Evolutionary conservation across 768 basidiomycete genomes (phyloP), one percentile per base, ranked within the genome.

Genomic region (Auricularia cornea): DNA sequence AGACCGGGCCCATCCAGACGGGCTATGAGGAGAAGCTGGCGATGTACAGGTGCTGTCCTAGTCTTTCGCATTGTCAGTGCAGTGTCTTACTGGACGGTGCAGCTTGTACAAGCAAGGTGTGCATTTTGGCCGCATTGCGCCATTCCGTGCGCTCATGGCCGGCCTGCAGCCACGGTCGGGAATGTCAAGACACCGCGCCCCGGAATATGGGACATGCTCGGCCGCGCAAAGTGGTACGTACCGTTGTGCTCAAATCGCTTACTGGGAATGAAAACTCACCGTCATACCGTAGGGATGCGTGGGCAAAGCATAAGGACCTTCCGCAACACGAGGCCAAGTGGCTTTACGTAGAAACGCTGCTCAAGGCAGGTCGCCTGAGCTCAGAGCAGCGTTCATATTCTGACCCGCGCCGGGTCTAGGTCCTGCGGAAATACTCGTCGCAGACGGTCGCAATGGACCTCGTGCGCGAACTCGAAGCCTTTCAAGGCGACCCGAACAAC

Each of bases 91-190:
- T 67, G 51, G 68, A 67, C 48, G 16, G 61, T 59, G 41, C 63
- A 94, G 92, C 74, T 79, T 94, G 69, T 96, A 92, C 75, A 96
- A 96, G 74, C 94, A 97, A 86, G 93, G 93, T 94, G 62, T 65
- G 68, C 40, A 2, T 14, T 54, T 20, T 8, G 35, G 38, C 35
- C 20, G 44, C 12, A 35, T 26, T 2, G 64, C 3, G 44, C 28
- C 26, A 26, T 16, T n/a, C 30, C 29, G 4, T 30, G 26, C 35
- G 54, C 30, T 29, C 54, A 29, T 11, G 26, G 35, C 54, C 23
- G 23, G 3, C 38, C 60, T 59, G 40, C 72, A 94, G 94, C 93
- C 3, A 98, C 94, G 18, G 86, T 89, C 61, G 94, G 94, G 30
- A 93, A 98, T 76, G 90, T 95, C 59, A 82, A 83, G 59, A 76